Conservation (phyloP, 2,329 filamentous ascomycete species). For the Colletotrichum eremochloae region DNA sequence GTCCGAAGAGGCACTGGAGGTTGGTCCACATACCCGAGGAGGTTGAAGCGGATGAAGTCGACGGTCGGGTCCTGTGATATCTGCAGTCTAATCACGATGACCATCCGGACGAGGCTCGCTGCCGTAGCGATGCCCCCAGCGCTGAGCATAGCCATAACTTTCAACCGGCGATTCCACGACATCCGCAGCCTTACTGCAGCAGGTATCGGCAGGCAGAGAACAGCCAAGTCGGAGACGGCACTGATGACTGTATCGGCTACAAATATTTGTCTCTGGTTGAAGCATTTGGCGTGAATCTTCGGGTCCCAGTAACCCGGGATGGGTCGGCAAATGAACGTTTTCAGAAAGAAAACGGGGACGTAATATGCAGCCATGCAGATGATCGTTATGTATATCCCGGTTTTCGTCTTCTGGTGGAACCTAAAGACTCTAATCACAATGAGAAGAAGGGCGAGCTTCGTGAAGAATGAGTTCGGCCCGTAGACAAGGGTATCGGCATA, state of each 20-base stretch:
- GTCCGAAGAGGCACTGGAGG: neutral
- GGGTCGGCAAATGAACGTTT: constrained; percentile 57
- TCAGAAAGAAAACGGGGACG: constrained; percentile 48
- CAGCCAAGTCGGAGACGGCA: constrained; percentile 50
- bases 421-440: constrained; percentile 60
- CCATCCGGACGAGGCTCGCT: constrained; percentile 50
- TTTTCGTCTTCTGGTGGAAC: constrained; percentile 54
- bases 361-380: constrained; percentile 54
- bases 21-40: constrained; percentile 36
- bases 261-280: constrained; percentile 53
- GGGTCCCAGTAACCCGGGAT: constrained; percentile 56
- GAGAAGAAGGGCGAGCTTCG: constrained; percentile 57
- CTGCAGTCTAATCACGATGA: constrained; percentile 44
- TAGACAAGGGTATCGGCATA: constrained; percentile 61
- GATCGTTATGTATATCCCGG: constrained; percentile 56
- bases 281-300: constrained; percentile 48
- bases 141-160: constrained; percentile 48
- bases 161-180: constrained; percentile 48
- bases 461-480: constrained; percentile 57
- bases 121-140: constrained; percentile 51
- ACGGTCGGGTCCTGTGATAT: constrained; percentile 44
- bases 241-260: constrained; percentile 50
- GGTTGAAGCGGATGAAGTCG: constrained; percentile 36
- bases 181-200: constrained; percentile 51
- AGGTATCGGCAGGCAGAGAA: constrained; percentile 49